phyloP scores from a whole-genome alignment of 73 alveolate species.

The Durusdinium trenchii region DNA sequence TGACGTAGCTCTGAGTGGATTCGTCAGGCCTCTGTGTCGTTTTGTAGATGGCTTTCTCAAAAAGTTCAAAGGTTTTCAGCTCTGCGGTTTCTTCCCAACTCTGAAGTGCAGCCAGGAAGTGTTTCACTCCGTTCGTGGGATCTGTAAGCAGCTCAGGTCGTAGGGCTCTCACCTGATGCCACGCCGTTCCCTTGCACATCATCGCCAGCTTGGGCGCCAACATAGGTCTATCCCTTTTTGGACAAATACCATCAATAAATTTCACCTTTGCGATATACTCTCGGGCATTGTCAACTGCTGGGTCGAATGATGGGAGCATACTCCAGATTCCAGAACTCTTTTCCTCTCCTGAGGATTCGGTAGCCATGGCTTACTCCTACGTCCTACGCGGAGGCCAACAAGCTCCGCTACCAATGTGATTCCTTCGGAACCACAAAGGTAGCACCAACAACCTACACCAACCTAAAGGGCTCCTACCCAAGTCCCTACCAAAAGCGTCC shows the following conservation, averaged over 20 bases:
- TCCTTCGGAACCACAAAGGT: too few relatives aligned
- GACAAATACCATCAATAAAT: background rate
- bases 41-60: background rate
- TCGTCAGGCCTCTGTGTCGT: background rate
- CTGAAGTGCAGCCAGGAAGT: background rate
- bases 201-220: background rate
- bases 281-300: background rate
- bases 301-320: background rate
- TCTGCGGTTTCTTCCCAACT: constrained; percentile 10
- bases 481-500: too few relatives aligned
- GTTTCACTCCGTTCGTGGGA: too few relatives aligned
- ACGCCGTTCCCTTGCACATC: constrained; percentile 7
- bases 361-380: too few relatives aligned
- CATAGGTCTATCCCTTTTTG: background rate
- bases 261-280: background rate
- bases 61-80: background rate
- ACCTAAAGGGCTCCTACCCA: too few relatives aligned
- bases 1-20: background rate
- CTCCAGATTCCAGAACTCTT: too few relatives aligned
- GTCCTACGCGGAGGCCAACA: too few relatives aligned
- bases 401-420: too few relatives aligned
- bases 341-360: too few relatives aligned
- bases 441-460: too few relatives aligned
- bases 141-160: too few relatives aligned
- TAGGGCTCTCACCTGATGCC: too few relatives aligned